A percentile compares a stretch with the other conserved stretches of the same genome.
phyloP scores from a whole-genome alignment of 2,329 filamentous ascomycete species.

The Nothophaeocryptopus gaeumannii region DNA sequence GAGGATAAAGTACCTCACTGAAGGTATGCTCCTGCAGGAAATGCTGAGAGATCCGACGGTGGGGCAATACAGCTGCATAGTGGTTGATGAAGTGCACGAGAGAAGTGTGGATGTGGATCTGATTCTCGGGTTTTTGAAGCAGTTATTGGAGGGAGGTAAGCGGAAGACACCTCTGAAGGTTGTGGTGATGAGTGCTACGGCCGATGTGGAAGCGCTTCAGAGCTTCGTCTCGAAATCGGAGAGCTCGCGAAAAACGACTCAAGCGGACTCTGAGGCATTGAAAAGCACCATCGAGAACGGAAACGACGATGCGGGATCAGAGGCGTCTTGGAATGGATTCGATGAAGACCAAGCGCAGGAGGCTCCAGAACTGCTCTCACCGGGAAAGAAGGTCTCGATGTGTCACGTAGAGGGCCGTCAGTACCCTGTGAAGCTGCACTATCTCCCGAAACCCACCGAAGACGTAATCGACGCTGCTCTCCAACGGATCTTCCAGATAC shows the following conservation, averaged over 20 bases:
- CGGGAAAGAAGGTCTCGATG: slow-evolving; percentile 7
- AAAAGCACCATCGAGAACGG: not conserved
- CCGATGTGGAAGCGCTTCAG: slow-evolving; percentile 75
- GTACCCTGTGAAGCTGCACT: slow-evolving; percentile 75
- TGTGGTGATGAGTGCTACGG: slow-evolving; percentile 95
- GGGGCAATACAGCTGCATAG: slow-evolving; percentile 79
- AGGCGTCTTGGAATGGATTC: slow-evolving; percentile 23
- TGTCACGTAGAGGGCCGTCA: slow-evolving; percentile 82
- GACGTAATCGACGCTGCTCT: slow-evolving; percentile 81
- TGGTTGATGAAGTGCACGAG: slow-evolving; percentile 97
- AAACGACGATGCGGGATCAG: slow-evolving; percentile 7
- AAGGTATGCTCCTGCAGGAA: slow-evolving; percentile 94
- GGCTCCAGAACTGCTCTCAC: not conserved
- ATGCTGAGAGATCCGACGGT: slow-evolving; percentile 81
- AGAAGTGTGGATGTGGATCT: slow-evolving; percentile 92
- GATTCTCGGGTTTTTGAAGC: slow-evolving; percentile 81
- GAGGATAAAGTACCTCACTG: slow-evolving; percentile 88
- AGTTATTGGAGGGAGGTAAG: slow-evolving; percentile 64
- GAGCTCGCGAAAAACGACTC: too few species aligned
- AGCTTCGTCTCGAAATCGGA: slow-evolving; percentile 61
- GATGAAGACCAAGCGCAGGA: slow-evolving; percentile 19
- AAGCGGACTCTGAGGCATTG: not conserved
- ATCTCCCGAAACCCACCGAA: slow-evolving; percentile 69
- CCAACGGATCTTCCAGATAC: slow-evolving; percentile 80
- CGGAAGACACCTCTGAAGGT: slow-evolving; percentile 71